Base-by-base conservation (phyloP, 495 filamentous ascomycete genomes). In the Acidiella bohemica region DNA sequence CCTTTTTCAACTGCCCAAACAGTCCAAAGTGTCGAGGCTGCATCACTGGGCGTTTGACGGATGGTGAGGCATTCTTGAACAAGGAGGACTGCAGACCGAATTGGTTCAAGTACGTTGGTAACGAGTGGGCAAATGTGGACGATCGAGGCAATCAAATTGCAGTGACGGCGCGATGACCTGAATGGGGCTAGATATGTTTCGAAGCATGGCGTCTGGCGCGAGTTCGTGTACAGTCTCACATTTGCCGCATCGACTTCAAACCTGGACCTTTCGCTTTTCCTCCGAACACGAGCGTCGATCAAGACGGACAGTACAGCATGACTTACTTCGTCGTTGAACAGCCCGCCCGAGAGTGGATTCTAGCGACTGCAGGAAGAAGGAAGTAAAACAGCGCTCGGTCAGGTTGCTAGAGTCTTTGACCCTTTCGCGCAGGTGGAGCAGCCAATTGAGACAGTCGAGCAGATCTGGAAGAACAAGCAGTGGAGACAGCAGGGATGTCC, bases 1-100 rank as follows among this genome's bases (percentile, higher is more conserved):
- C 92, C 19, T 99, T 90, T 67, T 92, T 87, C 69, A 96, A 96
- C 62, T 99, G 92, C 59, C 92, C 92, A 40, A 93, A 90, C 61
- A 88, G 81, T 14, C 84, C 84, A 22, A 95, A 96, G 59, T 99
- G 92, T 57, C 77, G 71, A 43, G 85, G 86, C 47, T 99, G 92
- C 57, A 69, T 75, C 10, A 75, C 84, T 0, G 92, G 87, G 27
- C 68, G 78, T 23, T 81, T 93, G 51, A 93, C 82, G 32, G 84
- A 90, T 48, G 92, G 92, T 49, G 86, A 84, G 47, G 60, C 70
- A 21, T 93, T 71, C 60, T 65, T 99, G 18, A 69, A 82, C 48
- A 79, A 79, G 57, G 92, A 99, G 55, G 92, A 99, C 61, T 99
- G 92, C 63, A 70, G 92, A 38, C 84, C 87, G 21, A 85, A 83